These are phyloP conservation scores for Lignosus rhinocerotis DNA, from an alignment of 1,284 basidiomycete genomes.

Conservation along the genomic window DNA sequence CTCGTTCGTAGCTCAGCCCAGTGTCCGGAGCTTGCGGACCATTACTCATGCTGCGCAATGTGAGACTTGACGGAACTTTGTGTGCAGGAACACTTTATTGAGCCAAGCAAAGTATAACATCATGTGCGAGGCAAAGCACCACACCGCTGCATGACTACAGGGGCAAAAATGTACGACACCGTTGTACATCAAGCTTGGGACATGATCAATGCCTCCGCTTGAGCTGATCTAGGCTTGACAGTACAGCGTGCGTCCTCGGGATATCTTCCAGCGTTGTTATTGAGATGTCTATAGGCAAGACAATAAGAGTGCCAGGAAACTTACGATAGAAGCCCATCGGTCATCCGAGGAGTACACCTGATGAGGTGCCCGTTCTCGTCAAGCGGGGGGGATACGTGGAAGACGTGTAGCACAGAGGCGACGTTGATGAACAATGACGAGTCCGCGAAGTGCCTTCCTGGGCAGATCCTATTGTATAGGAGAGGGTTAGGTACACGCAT, in stretches of 20 bases:
- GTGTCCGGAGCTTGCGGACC: too few relatives aligned
- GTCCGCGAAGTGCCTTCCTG: background rate
- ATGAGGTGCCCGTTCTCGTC: background rate
- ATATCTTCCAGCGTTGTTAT: background rate
- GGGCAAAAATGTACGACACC: too few relatives aligned
- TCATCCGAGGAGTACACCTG: background rate
- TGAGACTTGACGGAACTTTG: too few relatives aligned
- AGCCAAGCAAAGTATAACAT: too few relatives aligned
- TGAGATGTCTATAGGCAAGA: too few relatives aligned
- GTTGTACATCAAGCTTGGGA: background rate
- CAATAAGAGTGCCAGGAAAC: background rate
- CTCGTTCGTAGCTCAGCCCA: too few relatives aligned
- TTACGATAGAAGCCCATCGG: background rate
- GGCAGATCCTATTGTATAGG: conserved; percentile 1
- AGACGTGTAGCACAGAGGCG: conserved; percentile 1
- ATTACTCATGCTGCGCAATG: too few relatives aligned
- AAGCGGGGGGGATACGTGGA: conserved; percentile 1
- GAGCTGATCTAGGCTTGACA: conserved; percentile 1
- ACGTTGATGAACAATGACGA: conserved; percentile 1
- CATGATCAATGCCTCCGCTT: background rate
- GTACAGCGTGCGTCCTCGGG: conserved; percentile 9
- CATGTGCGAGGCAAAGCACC: too few relatives aligned
- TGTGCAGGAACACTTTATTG: too few relatives aligned
- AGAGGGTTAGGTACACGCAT: too few relatives aligned
- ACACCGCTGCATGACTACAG: too few relatives aligned